Percentiles rank a stretch among this genome's conserved stretches.
Conservation (phyloP, 2,329 filamentous ascomycete genomes). For the Botrytis hyacinthi region DNA sequence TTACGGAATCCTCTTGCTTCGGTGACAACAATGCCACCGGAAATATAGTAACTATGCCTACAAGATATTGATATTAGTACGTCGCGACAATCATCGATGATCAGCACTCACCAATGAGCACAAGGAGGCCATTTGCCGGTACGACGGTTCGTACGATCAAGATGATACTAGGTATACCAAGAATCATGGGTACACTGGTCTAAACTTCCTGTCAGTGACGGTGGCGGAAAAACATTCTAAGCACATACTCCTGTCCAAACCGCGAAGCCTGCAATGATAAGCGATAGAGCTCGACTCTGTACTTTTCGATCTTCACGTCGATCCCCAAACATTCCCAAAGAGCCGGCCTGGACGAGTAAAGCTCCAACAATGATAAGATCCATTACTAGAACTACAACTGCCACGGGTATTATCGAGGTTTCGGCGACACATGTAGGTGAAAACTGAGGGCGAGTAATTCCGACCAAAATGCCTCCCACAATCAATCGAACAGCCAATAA, state of each 20-base stretch:
- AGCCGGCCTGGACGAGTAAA: conserved; percentile 31
- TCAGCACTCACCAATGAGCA: conserved; percentile 36
- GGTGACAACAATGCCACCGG: conserved; percentile 29
- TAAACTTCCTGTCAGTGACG: conserved; percentile 27
- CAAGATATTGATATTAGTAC: neutral
- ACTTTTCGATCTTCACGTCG: conserved; percentile 26
- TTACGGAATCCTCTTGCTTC: conserved; percentile 30
- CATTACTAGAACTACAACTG: conserved; percentile 36
- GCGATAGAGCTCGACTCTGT: conserved; percentile 33
- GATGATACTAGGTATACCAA: conserved; percentile 34
- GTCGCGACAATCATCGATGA: neutral
- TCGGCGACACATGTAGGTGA: conserved; percentile 37
- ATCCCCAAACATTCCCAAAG: conserved; percentile 30
- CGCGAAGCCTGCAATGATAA: conserved; percentile 33
- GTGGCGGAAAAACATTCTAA: neutral
- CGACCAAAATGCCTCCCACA: conserved; percentile 36
- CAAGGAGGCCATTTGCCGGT: conserved; percentile 35
- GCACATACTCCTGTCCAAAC: conserved; percentile 37
- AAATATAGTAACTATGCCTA: conserved; percentile 35
- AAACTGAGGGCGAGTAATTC: conserved; percentile 37
- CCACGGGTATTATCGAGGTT: conserved; percentile 33
- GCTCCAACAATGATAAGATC: conserved; percentile 37
- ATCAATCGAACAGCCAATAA: conserved; percentile 34
- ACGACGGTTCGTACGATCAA: conserved; percentile 37
- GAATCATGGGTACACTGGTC: conserved; percentile 38